Conservation (phyloP, 2,329 filamentous ascomycete genomes). For the Pezicula radicicola region DNA sequence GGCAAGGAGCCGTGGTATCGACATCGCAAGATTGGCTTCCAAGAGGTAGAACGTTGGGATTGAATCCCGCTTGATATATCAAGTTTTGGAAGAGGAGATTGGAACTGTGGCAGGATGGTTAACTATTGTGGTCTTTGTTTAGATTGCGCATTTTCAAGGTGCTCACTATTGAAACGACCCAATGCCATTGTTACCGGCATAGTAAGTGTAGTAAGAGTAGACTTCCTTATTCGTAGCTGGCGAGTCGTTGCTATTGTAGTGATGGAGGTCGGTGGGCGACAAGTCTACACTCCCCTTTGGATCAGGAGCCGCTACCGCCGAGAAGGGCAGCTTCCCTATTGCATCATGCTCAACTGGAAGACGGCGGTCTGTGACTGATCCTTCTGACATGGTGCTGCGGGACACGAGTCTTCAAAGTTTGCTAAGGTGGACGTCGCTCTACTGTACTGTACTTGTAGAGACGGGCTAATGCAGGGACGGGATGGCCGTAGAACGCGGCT, state of each 20-base stretch:
- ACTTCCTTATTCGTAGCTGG: constrained; percentile 25
- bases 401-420: neutral
- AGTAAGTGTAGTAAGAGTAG: constrained; percentile 27
- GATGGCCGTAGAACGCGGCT: no score
- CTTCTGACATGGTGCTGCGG: neutral
- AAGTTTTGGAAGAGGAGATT: constrained; percentile 29
- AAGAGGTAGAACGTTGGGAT: constrained; percentile 26
- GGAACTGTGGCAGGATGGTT: constrained; percentile 13
- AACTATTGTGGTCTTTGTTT: neutral
- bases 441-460: no score
- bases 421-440: neutral
- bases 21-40: constrained; percentile 23
- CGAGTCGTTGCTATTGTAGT: constrained; percentile 9
- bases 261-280: constrained; percentile 12
- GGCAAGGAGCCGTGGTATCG: constrained; percentile 22
- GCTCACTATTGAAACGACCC: constrained; percentile 28
- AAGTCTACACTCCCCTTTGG: constrained; percentile 5
- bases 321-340: constrained; percentile 19
- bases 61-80: constrained; percentile 28
- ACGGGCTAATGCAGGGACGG: no score
- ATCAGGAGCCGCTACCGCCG: constrained; percentile 18
- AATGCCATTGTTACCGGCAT: constrained; percentile 28
- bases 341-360: constrained; percentile 7
- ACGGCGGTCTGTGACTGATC: no score
- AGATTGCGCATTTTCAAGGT: neutral